Base-by-base conservation (phyloP, 208 protist genomes). In the Acanthamoeba lugdunensis region DNA sequence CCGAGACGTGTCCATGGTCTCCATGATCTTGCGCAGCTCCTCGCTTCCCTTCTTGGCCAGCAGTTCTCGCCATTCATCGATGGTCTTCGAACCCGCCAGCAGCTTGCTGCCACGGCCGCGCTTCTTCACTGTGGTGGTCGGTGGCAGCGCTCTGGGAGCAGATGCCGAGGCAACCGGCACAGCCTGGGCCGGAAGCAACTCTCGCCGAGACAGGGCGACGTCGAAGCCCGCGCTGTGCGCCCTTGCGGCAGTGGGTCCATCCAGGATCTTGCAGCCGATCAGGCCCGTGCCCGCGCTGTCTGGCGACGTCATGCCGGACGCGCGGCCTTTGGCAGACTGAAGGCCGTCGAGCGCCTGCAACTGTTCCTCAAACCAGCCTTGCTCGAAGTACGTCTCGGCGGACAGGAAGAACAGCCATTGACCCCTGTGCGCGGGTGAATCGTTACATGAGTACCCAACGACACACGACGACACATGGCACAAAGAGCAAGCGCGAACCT, bases 381-480 rank as follows among this genome's bases (percentile, higher is more conserved):
- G 50, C 79, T 87, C 79, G 25, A 87, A 87, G 79, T 54, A 63
- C 2, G 79, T 63, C 30, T 87, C 79, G 7, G 79, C 79, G 9
- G 79, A 87, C 25, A 87, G 41, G 79, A 87, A 87, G 52, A 87
- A 65, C n/a, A 87, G 13, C 79, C 79, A 87, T 5, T 63, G 79
- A 11, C 79, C 79, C 13, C 79, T 87, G 77, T 37, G 30, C 54
- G 41, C 45, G 28, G 8, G 11, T 9, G 21, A 13, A 9, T 28
- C 13, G 41, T 52, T 8, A 16, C 13, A 81, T 11, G 4, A 7
- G 30, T 81, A 81, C 41, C 33, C 3, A 48, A 48, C 11, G 8
- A 41, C 13, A 58, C 28, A 21, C 14, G 11, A 41, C 48, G 50
- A 63, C 18, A 54, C 30, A 23, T 4, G 16, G 2, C 8, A 9